A percentile compares a stretch with the other conserved stretches of the same genome.
phyloP scores from a whole-genome alignment of 768 basidiomycete genomes.

The Suillus alpinus region DNA sequence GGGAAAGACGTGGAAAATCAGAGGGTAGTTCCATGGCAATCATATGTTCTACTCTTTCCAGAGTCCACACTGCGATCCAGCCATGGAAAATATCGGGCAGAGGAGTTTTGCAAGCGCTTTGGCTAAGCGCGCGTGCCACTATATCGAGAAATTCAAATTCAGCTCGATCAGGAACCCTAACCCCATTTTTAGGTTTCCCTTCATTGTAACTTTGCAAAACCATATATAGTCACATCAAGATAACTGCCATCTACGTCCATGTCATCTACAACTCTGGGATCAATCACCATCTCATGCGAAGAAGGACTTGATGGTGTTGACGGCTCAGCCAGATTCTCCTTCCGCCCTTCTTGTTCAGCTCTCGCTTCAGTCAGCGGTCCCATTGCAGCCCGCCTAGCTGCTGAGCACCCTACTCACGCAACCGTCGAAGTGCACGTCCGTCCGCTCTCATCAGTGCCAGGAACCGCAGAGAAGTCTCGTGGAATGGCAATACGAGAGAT shows the following conservation, averaged over 20 bases:
- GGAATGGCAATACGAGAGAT: conserved; percentile 52
- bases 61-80: background rate
- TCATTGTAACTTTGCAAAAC: background rate
- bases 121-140: too few species aligned
- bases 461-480: conserved; percentile 64
- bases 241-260: background rate
- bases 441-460: conserved; percentile 66
- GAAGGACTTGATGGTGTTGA: conserved; percentile 63
- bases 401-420: conserved; percentile 69
- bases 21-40: background rate
- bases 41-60: background rate
- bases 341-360: conserved; percentile 31
- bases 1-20: background rate
- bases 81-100: background rate
- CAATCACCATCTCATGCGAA: conserved; percentile 47
- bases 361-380: conserved; percentile 79
- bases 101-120: background rate
- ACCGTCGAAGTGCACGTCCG: conserved; percentile 74
- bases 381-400: conserved; percentile 66
- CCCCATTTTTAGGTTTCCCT: conserved; percentile 2
- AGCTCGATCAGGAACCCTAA: background rate
- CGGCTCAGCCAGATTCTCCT: conserved; percentile 67
- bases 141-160: background rate
- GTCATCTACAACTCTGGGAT: background rate
- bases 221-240: too few species aligned